Evolutionary conservation across 2,329 filamentous ascomycete species (phyloP).

Genomic region (Xylaria sp.): DNA sequence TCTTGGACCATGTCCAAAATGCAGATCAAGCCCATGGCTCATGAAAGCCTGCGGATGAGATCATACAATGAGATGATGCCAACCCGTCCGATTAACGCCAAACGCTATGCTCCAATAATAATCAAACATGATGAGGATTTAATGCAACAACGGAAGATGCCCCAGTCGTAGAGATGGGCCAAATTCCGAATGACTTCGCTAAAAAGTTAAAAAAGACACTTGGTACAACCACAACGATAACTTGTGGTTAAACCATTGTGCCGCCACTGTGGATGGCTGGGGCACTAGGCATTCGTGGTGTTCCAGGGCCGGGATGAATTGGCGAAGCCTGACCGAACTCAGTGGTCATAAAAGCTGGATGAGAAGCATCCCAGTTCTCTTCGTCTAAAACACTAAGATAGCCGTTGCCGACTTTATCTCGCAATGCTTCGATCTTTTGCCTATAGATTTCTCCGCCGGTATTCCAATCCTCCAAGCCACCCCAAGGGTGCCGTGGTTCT

Average conservation of each 20-base stretch:
- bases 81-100: conserved; percentile 47
- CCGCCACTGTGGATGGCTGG: conserved; percentile 66
- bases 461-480: conserved; percentile 68
- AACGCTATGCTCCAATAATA: conserved; percentile 51
- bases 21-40: conserved; percentile 4
- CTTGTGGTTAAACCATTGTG: conserved; percentile 57
- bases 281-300: conserved; percentile 54
- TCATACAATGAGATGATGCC: conserved; percentile 38
- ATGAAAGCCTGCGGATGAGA: conserved; percentile 40
- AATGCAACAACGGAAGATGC: conserved; percentile 43
- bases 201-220: conserved; percentile 30
- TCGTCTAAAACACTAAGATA: conserved; percentile 90
- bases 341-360: conserved; percentile 54
- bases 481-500: conserved; percentile 52
- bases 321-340: conserved; percentile 54
- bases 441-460: conserved; percentile 81
- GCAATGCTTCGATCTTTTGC: conserved; percentile 86
- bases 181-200: conserved; percentile 30
- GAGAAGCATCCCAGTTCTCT: conserved; percentile 69
- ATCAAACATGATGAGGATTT: conserved; percentile 40
- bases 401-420: conserved; percentile 84
- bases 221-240: conserved; percentile 28
- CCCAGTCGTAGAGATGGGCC: conserved; percentile 28
- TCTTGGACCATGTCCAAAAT: conserved; percentile 19
- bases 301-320: conserved; percentile 52